Evolutionary conservation across 306 rosid species (phyloP).

Genomic region (Psophocarpus tetragonolobus): DNA sequence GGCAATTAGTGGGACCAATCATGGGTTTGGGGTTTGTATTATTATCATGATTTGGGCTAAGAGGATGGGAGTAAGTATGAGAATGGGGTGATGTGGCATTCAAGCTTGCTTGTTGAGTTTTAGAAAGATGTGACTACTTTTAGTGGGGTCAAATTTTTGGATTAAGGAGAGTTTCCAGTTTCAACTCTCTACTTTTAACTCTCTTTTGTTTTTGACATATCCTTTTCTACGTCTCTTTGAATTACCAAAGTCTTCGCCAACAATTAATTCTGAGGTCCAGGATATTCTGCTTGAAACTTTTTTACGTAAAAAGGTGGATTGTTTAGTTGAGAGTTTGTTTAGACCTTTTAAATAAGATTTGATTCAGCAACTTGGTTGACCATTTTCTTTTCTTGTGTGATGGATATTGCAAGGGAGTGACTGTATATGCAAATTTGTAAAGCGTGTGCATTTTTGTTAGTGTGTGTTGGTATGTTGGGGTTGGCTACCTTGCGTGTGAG

Average conservation of each 20-base stretch:
- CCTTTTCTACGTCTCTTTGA: conserved; percentile 36
- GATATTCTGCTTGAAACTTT: conserved; percentile 38
- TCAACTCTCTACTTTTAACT: conserved; percentile 6
- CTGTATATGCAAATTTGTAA: conserved; percentile 24
- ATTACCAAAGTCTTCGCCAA: conserved; percentile 33
- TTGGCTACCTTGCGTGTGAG: conserved; percentile 46
- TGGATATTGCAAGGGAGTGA: conserved; percentile 31
- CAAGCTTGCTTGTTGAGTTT: conserved; percentile 38
- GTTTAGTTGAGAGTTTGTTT: conserved; percentile 27
- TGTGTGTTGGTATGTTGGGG: conserved; percentile 36
- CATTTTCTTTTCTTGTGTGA: conserved; percentile 30
- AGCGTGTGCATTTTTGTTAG: background rate
- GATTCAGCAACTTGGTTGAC: conserved; percentile 62
- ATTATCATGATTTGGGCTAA: conserved; percentile 47
- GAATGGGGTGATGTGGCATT: conserved; percentile 24
- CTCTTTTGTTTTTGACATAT: background rate
- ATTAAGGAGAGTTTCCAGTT: conserved; percentile 29
- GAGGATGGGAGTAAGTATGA: background rate
- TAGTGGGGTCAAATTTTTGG: conserved; percentile 44
- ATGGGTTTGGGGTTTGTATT: conserved; percentile 52
- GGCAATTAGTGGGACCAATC: conserved; percentile 78
- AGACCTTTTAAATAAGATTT: conserved; percentile 58
- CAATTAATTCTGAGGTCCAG: conserved; percentile 27
- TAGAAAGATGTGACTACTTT: conserved; percentile 37
- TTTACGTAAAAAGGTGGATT: conserved; percentile 31